Evolutionary conservation across 495 filamentous ascomycete species (phyloP).

Genomic region (Neurospora cerealis): DNA sequence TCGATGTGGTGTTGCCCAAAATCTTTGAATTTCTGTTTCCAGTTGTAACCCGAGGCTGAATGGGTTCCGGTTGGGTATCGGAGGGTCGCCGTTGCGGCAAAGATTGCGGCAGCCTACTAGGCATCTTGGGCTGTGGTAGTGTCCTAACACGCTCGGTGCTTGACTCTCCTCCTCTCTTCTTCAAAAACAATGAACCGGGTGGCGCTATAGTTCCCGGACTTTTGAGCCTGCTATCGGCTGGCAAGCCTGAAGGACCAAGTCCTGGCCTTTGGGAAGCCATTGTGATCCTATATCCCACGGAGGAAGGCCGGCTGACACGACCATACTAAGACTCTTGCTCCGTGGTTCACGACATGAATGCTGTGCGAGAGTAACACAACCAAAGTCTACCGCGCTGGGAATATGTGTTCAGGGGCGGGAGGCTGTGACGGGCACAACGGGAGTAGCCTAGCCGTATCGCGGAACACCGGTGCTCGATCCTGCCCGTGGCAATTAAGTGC

Average conservation of each 20-base stretch:
- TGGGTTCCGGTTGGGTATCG: conserved; percentile 13
- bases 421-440: conserved; percentile 9
- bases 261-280: conserved; percentile 24
- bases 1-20: conserved; percentile 2
- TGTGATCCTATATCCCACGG: conserved; percentile 11
- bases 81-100: conserved; percentile 18
- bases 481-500: conserved; percentile 10
- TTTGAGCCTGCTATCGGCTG: conserved; percentile 9
- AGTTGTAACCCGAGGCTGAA: conserved; percentile 19
- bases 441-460: conserved; percentile 13
- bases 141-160: conserved; percentile 16
- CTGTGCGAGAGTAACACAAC: conserved; percentile 1
- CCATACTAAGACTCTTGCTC: conserved; percentile 17
- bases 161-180: conserved; percentile 13
- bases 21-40: conserved; percentile 10
- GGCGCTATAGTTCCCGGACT: conserved; percentile 7
- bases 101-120: conserved; percentile 28
- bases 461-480: conserved; percentile 2
- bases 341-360: conserved; percentile 6
- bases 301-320: conserved; percentile 7
- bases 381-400: neutral
- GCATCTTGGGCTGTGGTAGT: conserved; percentile 22
- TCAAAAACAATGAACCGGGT: conserved; percentile 1
- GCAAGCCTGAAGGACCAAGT: conserved; percentile 9
- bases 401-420: conserved; percentile 12